Evolutionary conservation across 2,329 filamentous ascomycete species (phyloP), one percentile per base, ranked within the genome.

Genomic region (Aspergillus eucalypticola): DNA sequence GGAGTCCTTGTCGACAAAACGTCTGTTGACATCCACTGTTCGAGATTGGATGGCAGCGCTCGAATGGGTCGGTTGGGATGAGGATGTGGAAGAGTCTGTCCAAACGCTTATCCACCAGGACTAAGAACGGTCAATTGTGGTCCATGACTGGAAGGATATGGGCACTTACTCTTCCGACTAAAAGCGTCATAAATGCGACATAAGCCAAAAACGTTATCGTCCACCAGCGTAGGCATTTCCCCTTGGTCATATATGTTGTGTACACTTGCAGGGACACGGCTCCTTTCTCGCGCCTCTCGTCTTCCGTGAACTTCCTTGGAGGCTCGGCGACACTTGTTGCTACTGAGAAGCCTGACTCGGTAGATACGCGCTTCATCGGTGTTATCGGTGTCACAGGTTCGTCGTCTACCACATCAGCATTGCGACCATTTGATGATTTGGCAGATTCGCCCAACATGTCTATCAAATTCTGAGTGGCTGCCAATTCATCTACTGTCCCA

Each of bases 271-370:
- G 80, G 66, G 88, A 88, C 32, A 94, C 86, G 5, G 87, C 83
- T 1, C 91, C 91, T 56, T 84, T 83, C 70, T 91, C 89, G 59
- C 87, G 84, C n/a, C 78, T 79, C 73, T 95, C 91, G 2, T 92
- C 90, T 69, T 92, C 87, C 25, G 90, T 85, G 65, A 93, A 94
- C 72, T 91, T 89, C 64, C 86, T 87, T 0, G 86, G 82, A 5
- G 73, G 57, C 59, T 58, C 61, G 39, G 21, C 66, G 63, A 60
- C 67, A 60, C 49, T 69, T 58, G 44, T 69, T 58, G 44, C 63
- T 56, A 57, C 52, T 11, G 61, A 59, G 2, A 58, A 59, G 2
- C 61, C 52, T n/a, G 64, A 55, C 6, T 52, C 59, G 8, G 56
- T 61, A 1, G 65, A 58, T 5, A 59, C 56, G 8, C 58, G 62